These are phyloP conservation scores for Casuarina equisetifolia DNA, from an alignment of 306 rosid genomes.

Conservation along the genomic window DNA sequence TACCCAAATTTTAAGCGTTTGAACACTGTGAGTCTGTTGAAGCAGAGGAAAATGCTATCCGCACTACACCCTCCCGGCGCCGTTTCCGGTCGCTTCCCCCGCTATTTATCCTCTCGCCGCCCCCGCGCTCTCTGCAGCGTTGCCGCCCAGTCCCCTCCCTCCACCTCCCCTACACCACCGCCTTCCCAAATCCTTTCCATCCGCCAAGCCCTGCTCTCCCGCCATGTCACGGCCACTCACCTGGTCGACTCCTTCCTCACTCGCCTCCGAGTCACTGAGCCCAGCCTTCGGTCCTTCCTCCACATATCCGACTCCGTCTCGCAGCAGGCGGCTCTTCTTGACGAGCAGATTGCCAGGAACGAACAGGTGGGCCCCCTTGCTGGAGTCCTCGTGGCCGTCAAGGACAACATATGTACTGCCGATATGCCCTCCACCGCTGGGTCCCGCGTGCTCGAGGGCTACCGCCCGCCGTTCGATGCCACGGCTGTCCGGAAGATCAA, in stretches of 20 bases:
- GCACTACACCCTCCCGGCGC: constrained; percentile 81
- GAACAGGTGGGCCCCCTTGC: constrained; percentile 78
- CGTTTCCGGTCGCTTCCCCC: constrained; percentile 48
- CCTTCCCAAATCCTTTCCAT: constrained; percentile 76
- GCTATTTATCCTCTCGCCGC: constrained; percentile 41
- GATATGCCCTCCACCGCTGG: constrained; percentile 95
- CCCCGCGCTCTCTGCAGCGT: constrained; percentile 44
- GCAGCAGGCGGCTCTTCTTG: constrained; percentile 54
- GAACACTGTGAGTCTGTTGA: too few species aligned
- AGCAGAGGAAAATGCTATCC: constrained; percentile 54
- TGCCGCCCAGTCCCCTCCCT: constrained; percentile 37
- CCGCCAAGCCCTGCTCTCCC: constrained; percentile 78
- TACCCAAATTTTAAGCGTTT: too few species aligned
- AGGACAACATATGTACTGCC: constrained; percentile 87
- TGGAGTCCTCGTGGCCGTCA: constrained; percentile 81
- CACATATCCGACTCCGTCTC: constrained; percentile 59
- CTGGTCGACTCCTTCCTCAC: constrained; percentile 59
- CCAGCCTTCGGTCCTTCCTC: constrained; percentile 76
- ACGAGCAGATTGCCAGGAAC: constrained; percentile 44
- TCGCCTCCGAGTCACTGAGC: constrained; percentile 72
- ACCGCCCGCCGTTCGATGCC: constrained; percentile 85
- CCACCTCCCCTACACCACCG: constrained; percentile 28
- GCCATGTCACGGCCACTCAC: constrained; percentile 60
- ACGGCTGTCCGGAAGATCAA: constrained; percentile 73
- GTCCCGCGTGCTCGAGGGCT: constrained; percentile 69